Conservation (phyloP, 306 rosid species). For the Quercus rubra region DNA sequence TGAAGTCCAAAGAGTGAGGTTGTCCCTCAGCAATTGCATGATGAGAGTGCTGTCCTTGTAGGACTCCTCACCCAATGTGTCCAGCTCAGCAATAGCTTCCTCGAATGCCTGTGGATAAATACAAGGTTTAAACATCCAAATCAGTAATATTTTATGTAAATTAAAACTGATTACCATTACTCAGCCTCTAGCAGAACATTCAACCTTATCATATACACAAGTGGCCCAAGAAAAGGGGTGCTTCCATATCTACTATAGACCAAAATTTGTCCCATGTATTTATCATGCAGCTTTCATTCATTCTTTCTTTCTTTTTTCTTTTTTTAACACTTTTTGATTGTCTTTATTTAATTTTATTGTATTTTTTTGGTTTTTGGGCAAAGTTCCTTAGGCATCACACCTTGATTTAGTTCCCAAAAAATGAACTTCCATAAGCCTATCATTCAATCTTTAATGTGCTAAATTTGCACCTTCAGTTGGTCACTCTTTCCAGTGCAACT, state of each 20-base stretch:
- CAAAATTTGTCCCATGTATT: neutral
- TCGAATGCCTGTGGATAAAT: conserved; percentile 57
- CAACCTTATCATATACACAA: neutral
- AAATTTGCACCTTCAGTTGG: neutral
- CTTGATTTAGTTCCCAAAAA: neutral
- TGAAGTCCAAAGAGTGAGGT: conserved; percentile 87
- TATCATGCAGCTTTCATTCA: neutral
- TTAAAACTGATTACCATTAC: neutral
- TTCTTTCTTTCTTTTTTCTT: neutral
- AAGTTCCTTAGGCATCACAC: neutral
- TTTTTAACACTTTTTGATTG: no score
- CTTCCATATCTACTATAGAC: neutral
- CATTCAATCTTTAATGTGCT: neutral
- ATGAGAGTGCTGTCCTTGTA: conserved; percentile 88
- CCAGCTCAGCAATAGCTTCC: conserved; percentile 88
- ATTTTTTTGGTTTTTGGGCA: no score
- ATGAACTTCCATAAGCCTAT: neutral
- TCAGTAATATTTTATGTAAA: neutral
- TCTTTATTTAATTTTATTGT: no score
- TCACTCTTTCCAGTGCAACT: neutral
- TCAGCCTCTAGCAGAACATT: neutral
- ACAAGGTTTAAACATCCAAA: neutral
- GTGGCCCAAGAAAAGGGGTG: neutral
- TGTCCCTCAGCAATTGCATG: conserved; percentile 83
- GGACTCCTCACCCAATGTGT: conserved; percentile 81